Evolutionary conservation across 2,329 filamentous ascomycete species (phyloP), one percentile per base, ranked within the genome.

Genomic region (Microdochium trichocladiopsis): DNA sequence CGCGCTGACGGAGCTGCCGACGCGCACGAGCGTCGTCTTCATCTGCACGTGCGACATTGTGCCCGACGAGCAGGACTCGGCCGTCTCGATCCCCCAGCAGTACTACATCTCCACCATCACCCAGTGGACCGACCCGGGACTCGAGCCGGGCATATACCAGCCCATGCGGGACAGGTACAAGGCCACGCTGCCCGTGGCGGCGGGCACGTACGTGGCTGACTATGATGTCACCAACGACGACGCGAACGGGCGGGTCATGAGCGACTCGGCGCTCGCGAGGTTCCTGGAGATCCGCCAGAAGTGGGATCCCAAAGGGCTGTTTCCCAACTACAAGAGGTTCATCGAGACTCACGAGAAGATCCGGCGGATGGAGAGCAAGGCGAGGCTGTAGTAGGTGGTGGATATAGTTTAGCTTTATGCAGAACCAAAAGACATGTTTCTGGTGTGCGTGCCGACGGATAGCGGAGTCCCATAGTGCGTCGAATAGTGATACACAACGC

Each of bases 81-180:
- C 37, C 28, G 33, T 50, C 49, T 37, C 28, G 2, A 21, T 50
- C 21, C 49, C 49, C 4, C 49, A 50, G 22, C 49, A 50, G 37
- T 50, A 50, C 33, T 50, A 50, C 33, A 43, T 50, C 28, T 50
- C 49, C 28, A 50, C 49, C 24, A 37, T 50, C 16, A 50, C 28
- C 37, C 28, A 36, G n/a, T 50, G 49, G 49, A 50, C 24, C 12
- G 49, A 50, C 49, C 16, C 33, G 10, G 18, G 28, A 4, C 49
- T 41, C 33, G 33, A 37, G 33, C 33, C 33, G 33, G 33, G 33
- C 33, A 37, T 37, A 11, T 37, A 37, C 33, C 33, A 37, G 33
- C 33, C 33, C 33, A 37, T 37, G 33, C 33, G 33, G 12, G 33
- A 37, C 33, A 11, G 33, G 6, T 37, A 37, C 33, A 37, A n/a